Base-by-base conservation (phyloP, 192 early-diverging fungal species). In the Cetraspora pellucida region DNA sequence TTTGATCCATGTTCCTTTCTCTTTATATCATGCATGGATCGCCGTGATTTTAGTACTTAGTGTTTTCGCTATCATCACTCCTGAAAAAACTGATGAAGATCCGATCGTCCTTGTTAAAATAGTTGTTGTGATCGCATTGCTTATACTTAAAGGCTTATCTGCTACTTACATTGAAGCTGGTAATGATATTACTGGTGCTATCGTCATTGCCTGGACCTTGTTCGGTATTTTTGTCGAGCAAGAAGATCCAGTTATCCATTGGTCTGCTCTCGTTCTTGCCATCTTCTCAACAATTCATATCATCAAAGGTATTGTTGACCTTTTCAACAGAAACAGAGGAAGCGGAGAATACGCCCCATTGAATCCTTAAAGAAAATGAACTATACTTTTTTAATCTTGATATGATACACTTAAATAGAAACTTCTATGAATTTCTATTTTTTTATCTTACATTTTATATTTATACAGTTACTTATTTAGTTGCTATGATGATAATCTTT, bases 1-100 rank as follows among this genome's bases (percentile, higher is more conserved):
- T 44, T 88, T 89, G 61, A 77, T 91, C 43, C 89, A 89, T 78
- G 85, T 89, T 49, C 91, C 91, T 77, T 88, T 92, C 85, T 89
- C 88, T 46, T 80, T 90, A 31, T 91, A 87, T 82, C 88, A 90
- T 80, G 90, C 87, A 37, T 90, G 88, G 86, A 83, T 91, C 64
- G 79, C 87, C 61, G 87, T 88, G 19, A 13, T 52, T 52, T 17
- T 19, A 13, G 1, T 52, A 10, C 50, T 52, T 19, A 52, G 50
- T 10, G 0, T 52, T 17, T 52, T 52, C 50, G 50, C 19, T 10
- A 2, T 11, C 3, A 0, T 52, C 0, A 52, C 14, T 52, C 50
- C 11, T 17, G 50, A 2, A 52, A 52, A 52, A 10, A 19, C 19
- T 13, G 50, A 52, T 52, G 50, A 52, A 3, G 50, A 52, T 1